Evolutionary conservation across 202 grass and related monocot species (phyloP).

Genomic region (Hordeum pubiflorum): DNA sequence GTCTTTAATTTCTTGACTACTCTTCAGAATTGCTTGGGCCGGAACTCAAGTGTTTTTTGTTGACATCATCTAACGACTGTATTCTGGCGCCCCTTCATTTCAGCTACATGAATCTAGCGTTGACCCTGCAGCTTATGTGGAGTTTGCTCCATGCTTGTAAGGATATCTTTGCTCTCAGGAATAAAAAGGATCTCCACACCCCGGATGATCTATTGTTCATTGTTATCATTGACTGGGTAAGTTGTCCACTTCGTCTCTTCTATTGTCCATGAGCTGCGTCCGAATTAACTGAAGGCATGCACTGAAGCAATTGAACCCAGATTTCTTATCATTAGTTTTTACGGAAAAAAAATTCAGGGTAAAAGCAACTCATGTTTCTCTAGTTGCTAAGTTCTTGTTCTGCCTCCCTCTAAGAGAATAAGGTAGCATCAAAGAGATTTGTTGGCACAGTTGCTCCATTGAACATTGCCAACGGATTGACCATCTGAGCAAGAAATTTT

Average conservation of each 20-base stretch:
- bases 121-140: slow-evolving; percentile 64
- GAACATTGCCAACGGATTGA: too few relatives aligned
- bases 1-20: background rate
- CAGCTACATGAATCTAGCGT: slow-evolving; percentile 61
- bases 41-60: background rate
- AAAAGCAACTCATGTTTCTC: too few relatives aligned
- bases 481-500: too few relatives aligned
- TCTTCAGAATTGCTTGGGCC: background rate
- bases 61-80: background rate
- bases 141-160: slow-evolving; percentile 54
- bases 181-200: slow-evolving; percentile 55
- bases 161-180: slow-evolving; percentile 53
- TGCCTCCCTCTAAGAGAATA: too few relatives aligned
- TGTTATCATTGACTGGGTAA: slow-evolving; percentile 52
- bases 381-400: too few relatives aligned
- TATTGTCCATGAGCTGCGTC: too few relatives aligned
- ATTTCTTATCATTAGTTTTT: too few relatives aligned
- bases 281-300: too few relatives aligned
- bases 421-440: too few relatives aligned
- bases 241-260: background rate
- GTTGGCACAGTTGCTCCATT: too few relatives aligned
- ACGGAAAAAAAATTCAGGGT: too few relatives aligned
- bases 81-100: slow-evolving; percentile 11
- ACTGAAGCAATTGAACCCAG: too few relatives aligned
- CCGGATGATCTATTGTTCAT: slow-evolving; percentile 50